These are phyloP conservation scores for Saccharomyces hybrid DNA, from an alignment of 1,139 yeast genomes.

Conservation along the genomic window DNA sequence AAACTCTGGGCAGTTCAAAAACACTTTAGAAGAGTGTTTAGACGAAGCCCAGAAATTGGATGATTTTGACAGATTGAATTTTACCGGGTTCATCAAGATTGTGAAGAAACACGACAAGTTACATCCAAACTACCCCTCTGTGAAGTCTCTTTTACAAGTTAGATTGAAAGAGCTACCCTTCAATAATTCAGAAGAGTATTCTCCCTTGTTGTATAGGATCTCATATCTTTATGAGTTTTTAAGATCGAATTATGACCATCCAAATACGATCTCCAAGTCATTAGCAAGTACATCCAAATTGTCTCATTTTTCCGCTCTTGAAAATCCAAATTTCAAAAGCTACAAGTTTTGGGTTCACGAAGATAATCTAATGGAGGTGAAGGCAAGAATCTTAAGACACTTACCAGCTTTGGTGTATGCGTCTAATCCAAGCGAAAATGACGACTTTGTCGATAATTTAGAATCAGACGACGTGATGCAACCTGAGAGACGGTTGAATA, in stretches of 20 bases:
- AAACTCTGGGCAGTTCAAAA: constrained; percentile 41
- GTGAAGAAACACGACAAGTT: constrained; percentile 93
- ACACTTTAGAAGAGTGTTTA: constrained; percentile 63
- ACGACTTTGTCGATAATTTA: constrained; percentile 24
- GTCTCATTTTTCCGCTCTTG: constrained; percentile 24
- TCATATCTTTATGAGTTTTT: constrained; percentile 74
- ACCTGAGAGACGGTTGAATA: background rate
- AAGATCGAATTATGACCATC: constrained; percentile 34
- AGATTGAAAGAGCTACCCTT: constrained; percentile 82
- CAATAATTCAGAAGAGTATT: constrained; percentile 83
- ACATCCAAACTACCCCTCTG: constrained; percentile 71
- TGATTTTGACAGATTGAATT: constrained; percentile 81
- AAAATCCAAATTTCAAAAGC: constrained; percentile 47
- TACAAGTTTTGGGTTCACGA: constrained; percentile 95
- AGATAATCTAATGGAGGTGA: constrained; percentile 95
- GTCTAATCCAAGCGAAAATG: constrained; percentile 32
- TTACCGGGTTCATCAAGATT: constrained; percentile 88
- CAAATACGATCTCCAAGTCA: constrained; percentile 24
- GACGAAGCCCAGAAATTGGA: constrained; percentile 78
- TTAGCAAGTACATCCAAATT: constrained; percentile 27
- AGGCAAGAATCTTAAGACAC: constrained; percentile 85
- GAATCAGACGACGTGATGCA: constrained; percentile 30
- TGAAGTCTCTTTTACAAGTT: constrained; percentile 80
- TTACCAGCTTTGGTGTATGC: constrained; percentile 84
- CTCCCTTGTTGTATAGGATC: constrained; percentile 79